These are phyloP conservation scores for Chenopodium quinoa DNA, from an alignment of 148 eudicot species.

Conservation along the genomic window DNA sequence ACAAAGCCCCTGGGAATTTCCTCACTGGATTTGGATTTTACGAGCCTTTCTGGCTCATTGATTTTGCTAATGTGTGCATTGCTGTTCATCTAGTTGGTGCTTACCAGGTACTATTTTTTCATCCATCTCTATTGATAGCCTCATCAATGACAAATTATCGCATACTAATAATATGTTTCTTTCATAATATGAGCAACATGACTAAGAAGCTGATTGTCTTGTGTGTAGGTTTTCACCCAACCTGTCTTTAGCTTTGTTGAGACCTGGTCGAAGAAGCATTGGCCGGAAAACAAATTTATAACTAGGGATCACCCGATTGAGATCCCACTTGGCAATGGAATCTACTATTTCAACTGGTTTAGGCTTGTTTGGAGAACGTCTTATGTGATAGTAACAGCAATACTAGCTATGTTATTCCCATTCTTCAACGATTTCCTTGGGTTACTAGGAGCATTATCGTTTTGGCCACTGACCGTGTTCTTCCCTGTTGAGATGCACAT, in stretches of 20 bases:
- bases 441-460: constrained; percentile 67
- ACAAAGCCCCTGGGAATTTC: constrained; percentile 81
- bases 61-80: constrained; percentile 76
- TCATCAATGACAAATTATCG: not conserved
- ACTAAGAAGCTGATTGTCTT: not conserved
- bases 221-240: constrained; percentile 62
- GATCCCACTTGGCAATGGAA: constrained; percentile 42
- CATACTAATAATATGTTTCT: not conserved
- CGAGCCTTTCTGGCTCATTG: constrained; percentile 83
- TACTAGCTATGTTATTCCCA: constrained; percentile 80
- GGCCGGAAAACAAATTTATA: constrained; percentile 71
- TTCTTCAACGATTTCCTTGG: constrained; percentile 91
- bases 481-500: constrained; percentile 82
- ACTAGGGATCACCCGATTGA: constrained; percentile 42
- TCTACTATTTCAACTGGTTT: constrained; percentile 59
- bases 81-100: constrained; percentile 84
- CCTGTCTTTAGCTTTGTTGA: constrained; percentile 74
- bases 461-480: constrained; percentile 75
- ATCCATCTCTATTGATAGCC: not conserved
- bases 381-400: constrained; percentile 59
- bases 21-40: constrained; percentile 95
- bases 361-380: constrained; percentile 76
- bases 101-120: constrained; percentile 52
- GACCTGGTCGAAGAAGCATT: constrained; percentile 30
- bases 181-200: not conserved